These are phyloP conservation scores for Sclerotinia sclerotiorum DNA, from an alignment of 2,329 filamentous ascomycete species.

Conservation along the genomic window DNA sequence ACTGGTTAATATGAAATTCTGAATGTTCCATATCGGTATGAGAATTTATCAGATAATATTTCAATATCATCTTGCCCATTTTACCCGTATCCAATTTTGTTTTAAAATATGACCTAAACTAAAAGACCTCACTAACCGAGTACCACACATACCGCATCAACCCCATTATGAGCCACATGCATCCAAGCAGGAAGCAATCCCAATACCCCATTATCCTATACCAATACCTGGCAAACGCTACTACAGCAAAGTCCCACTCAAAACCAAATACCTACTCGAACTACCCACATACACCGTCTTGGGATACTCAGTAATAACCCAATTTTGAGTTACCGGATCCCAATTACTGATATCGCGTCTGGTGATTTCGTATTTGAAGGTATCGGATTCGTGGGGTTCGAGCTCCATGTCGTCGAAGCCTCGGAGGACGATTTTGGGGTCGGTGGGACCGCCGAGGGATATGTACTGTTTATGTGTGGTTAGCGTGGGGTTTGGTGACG, in stretches of 20 bases:
- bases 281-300: conserved; percentile 40
- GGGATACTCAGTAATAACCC: conserved; percentile 53
- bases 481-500: neutral
- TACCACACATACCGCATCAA: too few relatives aligned
- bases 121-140: neutral
- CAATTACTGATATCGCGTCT: conserved; percentile 85
- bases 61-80: neutral
- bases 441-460: conserved; percentile 72
- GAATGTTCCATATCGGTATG: neutral
- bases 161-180: too few relatives aligned
- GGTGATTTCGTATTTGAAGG: conserved; percentile 69
- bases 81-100: accelerated
- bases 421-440: conserved; percentile 67
- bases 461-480: conserved; percentile 56
- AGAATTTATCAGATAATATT: neutral
- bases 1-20: too few relatives aligned
- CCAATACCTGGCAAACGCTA: too few relatives aligned
- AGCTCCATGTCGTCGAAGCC: conserved; percentile 79
- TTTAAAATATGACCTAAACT: neutral
- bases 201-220: too few relatives aligned
- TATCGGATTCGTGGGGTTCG: conserved; percentile 61
- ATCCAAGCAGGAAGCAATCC: too few relatives aligned
- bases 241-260: conserved; percentile 45
- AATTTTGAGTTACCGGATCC: conserved; percentile 76
- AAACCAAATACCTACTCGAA: conserved; percentile 33